These are phyloP conservation scores for Ustilago crameri DNA, from an alignment of 1,284 basidiomycete species.

Conservation along the genomic window DNA sequence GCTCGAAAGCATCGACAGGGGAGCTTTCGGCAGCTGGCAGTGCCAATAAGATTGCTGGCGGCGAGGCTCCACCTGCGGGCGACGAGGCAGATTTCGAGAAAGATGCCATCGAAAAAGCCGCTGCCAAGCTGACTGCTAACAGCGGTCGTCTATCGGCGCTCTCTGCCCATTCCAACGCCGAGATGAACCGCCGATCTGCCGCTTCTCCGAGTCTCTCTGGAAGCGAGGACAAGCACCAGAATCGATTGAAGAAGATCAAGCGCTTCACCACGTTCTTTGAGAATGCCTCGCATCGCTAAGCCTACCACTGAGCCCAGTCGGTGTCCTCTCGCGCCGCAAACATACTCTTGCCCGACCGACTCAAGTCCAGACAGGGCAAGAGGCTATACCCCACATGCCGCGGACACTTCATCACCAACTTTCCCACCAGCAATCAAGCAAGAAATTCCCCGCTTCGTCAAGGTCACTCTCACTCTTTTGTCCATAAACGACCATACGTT, in stretches of 20 bases:
- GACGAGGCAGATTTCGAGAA: constrained; percentile 15
- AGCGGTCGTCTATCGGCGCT: constrained; percentile 20
- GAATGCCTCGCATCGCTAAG: constrained; percentile 36
- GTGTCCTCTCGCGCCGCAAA: background rate
- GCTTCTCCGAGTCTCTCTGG: constrained; percentile 45
- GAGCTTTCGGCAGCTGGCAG: constrained; percentile 39
- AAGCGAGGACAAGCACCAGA: constrained; percentile 47
- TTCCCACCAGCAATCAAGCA: background rate
- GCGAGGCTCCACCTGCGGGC: background rate
- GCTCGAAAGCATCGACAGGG: constrained; percentile 25
- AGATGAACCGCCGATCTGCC: constrained; percentile 28
- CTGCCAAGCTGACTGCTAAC: constrained; percentile 14
- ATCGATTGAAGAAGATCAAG: constrained; percentile 55
- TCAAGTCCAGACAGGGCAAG: constrained; percentile 8
- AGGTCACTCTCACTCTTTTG: background rate
- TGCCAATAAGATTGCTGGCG: constrained; percentile 20
- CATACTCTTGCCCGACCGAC: constrained; percentile 21
- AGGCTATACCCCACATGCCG: constrained; percentile 39
- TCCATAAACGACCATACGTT: background rate
- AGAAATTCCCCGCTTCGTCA: background rate
- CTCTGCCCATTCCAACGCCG: constrained; percentile 22
- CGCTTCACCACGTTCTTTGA: constrained; percentile 55
- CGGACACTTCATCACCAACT: too few relatives aligned
- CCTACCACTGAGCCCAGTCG: background rate
- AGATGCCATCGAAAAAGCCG: constrained; percentile 19